phyloP scores from a whole-genome alignment of 1,139 yeast species.

The Chernovozyma sophiae-reginae region DNA sequence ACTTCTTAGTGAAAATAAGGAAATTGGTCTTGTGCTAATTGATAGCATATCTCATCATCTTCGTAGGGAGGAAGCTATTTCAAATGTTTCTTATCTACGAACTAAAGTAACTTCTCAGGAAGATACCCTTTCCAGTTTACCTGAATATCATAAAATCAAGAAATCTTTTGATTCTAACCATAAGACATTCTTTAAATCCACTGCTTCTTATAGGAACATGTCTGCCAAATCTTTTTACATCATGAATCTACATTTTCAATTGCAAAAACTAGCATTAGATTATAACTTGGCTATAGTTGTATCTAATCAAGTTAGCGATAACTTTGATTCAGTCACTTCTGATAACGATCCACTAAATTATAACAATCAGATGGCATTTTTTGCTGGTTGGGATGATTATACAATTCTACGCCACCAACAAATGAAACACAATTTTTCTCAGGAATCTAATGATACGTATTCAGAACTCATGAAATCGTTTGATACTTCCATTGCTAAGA shows the following conservation, averaged over 20 bases:
- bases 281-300: conserved; percentile 60
- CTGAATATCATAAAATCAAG: conserved; percentile 17
- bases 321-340: conserved; percentile 21
- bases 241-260: conserved; percentile 40
- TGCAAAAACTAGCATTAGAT: conserved; percentile 47
- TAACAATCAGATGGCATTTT: conserved; percentile 70
- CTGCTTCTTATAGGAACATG: conserved; percentile 24
- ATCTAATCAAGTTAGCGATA: conserved; percentile 79
- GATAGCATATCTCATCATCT: conserved; percentile 89
- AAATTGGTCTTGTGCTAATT: conserved; percentile 55
- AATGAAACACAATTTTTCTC: background rate
- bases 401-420: conserved; percentile 11
- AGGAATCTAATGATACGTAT: conserved; percentile 7
- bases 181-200: conserved; percentile 24
- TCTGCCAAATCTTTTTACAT: conserved; percentile 40
- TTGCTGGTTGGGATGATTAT: conserved; percentile 67
- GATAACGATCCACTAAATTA: conserved; percentile 37
- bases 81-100: conserved; percentile 24
- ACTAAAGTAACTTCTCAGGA: conserved; percentile 22
- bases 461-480: conserved; percentile 11
- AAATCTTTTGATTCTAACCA: conserved; percentile 25
- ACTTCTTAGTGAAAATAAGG: conserved; percentile 36
- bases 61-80: conserved; percentile 55
- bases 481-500: background rate
- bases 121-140: conserved; percentile 12